phyloP scores from a whole-genome alignment of 345 rosid species.

The Rubroshorea leprosula region DNA sequence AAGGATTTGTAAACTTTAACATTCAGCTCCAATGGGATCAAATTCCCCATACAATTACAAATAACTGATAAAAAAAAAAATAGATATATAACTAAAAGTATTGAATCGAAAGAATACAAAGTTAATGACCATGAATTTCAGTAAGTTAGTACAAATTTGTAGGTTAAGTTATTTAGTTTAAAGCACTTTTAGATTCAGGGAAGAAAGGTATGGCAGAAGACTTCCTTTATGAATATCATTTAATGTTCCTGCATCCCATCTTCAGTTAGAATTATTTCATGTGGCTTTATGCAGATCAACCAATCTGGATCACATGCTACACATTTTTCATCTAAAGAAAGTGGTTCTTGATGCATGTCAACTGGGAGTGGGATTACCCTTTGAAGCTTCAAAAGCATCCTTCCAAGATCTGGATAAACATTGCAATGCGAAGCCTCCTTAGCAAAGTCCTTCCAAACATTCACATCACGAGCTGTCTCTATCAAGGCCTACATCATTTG shows the following conservation, averaged over 20 bases:
- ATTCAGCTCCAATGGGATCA: neutral
- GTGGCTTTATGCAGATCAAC: neutral
- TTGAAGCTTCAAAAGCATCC: conserved; percentile 87
- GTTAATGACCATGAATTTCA: neutral
- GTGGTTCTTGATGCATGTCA: neutral
- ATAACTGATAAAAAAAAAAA: neutral
- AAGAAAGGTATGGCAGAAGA: neutral
- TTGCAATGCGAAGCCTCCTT: conserved; percentile 70
- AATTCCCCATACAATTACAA: neutral
- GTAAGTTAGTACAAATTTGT: neutral
- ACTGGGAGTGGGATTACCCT: conserved; percentile 37
- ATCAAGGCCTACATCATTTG: conserved; percentile 59
- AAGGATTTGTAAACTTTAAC: neutral
- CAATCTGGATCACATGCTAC: neutral
- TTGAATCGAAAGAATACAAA: too few relatives aligned
- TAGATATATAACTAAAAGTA: too few relatives aligned
- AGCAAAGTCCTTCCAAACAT: conserved; percentile 93
- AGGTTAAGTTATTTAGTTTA: conserved; percentile 2
- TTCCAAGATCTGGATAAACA: conserved; percentile 79
- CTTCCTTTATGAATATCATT: neutral
- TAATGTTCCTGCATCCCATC: neutral
- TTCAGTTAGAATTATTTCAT: neutral
- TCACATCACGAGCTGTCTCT: conserved; percentile 66
- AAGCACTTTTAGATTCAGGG: neutral
- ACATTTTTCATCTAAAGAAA: too few relatives aligned